These are phyloP conservation scores for Schizosaccharomyces cryophilus DNA, from an alignment of 805 yeast species.

Conservation along the genomic window DNA sequence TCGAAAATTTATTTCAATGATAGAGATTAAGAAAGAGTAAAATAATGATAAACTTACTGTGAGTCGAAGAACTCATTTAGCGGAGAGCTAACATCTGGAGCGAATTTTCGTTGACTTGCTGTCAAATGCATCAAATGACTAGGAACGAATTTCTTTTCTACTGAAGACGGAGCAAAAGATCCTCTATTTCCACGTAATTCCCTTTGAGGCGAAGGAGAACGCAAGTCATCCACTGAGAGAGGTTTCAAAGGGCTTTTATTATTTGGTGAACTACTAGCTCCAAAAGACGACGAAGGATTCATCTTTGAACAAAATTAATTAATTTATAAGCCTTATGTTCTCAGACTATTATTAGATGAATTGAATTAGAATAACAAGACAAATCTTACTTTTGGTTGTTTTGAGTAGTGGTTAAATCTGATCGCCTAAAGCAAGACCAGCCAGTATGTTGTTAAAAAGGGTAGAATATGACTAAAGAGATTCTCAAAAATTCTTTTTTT, in stretches of 20 bases:
- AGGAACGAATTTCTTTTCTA: neutral
- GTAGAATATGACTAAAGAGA: too few species aligned
- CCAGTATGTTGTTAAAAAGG: too few species aligned
- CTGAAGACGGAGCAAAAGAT: neutral
- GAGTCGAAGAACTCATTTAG: neutral
- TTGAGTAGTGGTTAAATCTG: too few species aligned
- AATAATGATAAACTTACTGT: neutral
- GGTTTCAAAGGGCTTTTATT: neutral
- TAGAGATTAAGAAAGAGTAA: too few species aligned
- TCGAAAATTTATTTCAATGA: too few species aligned
- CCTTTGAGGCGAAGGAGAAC: neutral
- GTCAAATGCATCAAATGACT: neutral
- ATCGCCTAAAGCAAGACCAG: too few species aligned
- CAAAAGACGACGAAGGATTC: neutral
- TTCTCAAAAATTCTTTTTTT: too few species aligned
- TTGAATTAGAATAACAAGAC: too few species aligned
- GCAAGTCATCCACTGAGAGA: neutral
- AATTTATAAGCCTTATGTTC: too few species aligned
- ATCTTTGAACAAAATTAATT: too few species aligned
- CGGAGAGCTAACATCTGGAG: constrained; percentile 1
- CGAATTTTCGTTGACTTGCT: neutral
- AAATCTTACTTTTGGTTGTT: too few species aligned
- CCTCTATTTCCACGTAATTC: neutral
- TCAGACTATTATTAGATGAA: too few species aligned
- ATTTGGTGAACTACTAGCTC: neutral